A percentile compares a stretch with the other conserved stretches of the same genome.
phyloP scores from a whole-genome alignment of 73 alveolate genomes.

The Durusdinium trenchii region DNA sequence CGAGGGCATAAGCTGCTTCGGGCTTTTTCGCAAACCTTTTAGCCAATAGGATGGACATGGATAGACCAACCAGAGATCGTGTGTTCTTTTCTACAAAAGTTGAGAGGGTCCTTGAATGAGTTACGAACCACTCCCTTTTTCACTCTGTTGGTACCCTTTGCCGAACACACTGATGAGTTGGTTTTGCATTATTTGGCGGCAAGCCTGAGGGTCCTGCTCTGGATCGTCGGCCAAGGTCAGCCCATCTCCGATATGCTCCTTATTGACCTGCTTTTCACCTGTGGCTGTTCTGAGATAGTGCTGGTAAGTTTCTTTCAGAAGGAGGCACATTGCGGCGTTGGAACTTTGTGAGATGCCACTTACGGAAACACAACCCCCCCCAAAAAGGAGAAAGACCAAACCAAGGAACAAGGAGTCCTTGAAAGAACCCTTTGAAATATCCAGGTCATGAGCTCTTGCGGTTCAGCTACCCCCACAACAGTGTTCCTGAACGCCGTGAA shows the following conservation, averaged over 20 bases:
- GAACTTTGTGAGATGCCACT: background rate
- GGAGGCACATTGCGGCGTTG: background rate
- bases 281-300: background rate
- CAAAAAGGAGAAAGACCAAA: background rate
- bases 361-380: background rate
- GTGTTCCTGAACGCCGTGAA: too few species aligned
- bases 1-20: slow-evolving; percentile 52
- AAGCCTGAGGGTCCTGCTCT: slow-evolving; percentile 7
- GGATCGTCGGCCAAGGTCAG: slow-evolving; percentile 85
- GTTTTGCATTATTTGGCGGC: too few species aligned
- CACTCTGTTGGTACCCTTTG: too few species aligned
- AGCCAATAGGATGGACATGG: too few species aligned
- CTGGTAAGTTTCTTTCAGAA: too few species aligned
- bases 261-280: slow-evolving; percentile 69
- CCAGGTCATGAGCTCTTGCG: too few species aligned
- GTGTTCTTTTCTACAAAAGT: too few species aligned
- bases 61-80: too few species aligned
- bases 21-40: slow-evolving; percentile 89
- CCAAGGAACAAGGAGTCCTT: background rate
- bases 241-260: slow-evolving; percentile 89
- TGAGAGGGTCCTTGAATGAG: too few species aligned
- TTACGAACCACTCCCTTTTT: too few species aligned
- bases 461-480: too few species aligned
- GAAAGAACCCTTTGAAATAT: background rate
- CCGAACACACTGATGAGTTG: too few species aligned